A percentile compares a stretch with the other conserved stretches of the same genome.
Conservation (phyloP, 805 yeast species). For the Wickerhamomyces rabaulensis region DNA sequence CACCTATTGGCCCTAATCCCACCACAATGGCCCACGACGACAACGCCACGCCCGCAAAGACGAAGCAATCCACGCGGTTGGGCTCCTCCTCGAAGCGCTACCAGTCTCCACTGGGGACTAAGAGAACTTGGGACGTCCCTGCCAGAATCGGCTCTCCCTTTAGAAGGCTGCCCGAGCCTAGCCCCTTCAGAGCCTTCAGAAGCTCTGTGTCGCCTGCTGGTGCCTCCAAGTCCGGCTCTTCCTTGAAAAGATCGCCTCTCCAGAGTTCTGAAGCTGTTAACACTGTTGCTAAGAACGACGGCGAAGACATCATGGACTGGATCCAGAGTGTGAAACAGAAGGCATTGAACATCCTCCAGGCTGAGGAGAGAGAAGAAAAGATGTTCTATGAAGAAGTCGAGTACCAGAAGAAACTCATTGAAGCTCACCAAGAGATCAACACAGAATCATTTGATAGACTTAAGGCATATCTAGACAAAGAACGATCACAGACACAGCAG, state of each 20-base stretch:
- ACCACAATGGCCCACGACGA: not conserved
- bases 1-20: too few species aligned
- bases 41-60: not conserved
- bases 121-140: constrained; percentile 21
- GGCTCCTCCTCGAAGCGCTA: constrained; percentile 2
- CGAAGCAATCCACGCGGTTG: not conserved
- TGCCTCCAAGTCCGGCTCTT: not conserved
- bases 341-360: constrained; percentile 26
- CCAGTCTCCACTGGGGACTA: constrained; percentile 15
- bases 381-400: constrained; percentile 30
- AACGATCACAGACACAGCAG: not conserved
- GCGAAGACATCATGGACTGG: constrained; percentile 29
- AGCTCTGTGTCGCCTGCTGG: not conserved
- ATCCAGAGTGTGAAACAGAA: constrained; percentile 27
- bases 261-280: not conserved
- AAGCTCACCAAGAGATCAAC: constrained; percentile 18
- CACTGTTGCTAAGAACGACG: not conserved
- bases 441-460: constrained; percentile 23
- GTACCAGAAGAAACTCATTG: constrained; percentile 22
- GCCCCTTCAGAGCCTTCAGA: constrained; percentile 2
- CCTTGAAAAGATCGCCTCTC: not conserved
- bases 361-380: constrained; percentile 32
- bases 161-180: constrained; percentile 16
- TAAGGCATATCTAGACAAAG: constrained; percentile 10
- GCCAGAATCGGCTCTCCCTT: constrained; percentile 19